phyloP scores from a whole-genome alignment of 257 asterid species.

The Henckelia pumila region DNA sequence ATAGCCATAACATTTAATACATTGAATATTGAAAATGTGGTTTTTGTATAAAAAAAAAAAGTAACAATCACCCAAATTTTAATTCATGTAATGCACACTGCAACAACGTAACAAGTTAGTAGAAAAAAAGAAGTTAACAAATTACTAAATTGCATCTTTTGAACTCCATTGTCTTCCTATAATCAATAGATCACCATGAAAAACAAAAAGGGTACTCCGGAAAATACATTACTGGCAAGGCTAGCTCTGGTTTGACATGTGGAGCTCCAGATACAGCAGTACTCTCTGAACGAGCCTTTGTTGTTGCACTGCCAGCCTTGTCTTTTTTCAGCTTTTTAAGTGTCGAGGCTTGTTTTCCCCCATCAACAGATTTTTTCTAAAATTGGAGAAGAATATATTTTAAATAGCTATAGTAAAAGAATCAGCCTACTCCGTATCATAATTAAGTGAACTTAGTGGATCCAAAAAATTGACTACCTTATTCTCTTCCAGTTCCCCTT shows the following conservation, averaged over 20 bases:
- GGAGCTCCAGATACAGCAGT: slow-evolving; percentile 65
- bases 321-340: slow-evolving; percentile 80
- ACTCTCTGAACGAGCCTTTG: slow-evolving; percentile 76
- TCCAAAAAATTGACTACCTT: slow-evolving; percentile 44
- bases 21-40: no score
- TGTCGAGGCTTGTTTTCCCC: slow-evolving; percentile 71
- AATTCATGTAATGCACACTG: background rate
- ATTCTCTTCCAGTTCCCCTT: slow-evolving; percentile 79
- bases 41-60: background rate
- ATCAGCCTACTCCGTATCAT: background rate
- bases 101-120: background rate
- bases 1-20: background rate
- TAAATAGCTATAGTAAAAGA: slow-evolving; percentile 23
- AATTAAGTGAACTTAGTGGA: background rate
- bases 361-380: slow-evolving; percentile 74
- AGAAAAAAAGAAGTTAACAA: background rate
- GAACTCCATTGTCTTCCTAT: background rate
- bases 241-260: slow-evolving; percentile 83
- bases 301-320: slow-evolving; percentile 62
- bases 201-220: slow-evolving; percentile 16
- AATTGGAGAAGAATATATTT: slow-evolving; percentile 22
- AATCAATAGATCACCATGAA: background rate
- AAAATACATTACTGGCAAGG: slow-evolving; percentile 76
- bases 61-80: background rate
- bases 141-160: background rate